Conservation (phyloP, 257 asterid species). For the Nicotiana noctiflora region DNA sequence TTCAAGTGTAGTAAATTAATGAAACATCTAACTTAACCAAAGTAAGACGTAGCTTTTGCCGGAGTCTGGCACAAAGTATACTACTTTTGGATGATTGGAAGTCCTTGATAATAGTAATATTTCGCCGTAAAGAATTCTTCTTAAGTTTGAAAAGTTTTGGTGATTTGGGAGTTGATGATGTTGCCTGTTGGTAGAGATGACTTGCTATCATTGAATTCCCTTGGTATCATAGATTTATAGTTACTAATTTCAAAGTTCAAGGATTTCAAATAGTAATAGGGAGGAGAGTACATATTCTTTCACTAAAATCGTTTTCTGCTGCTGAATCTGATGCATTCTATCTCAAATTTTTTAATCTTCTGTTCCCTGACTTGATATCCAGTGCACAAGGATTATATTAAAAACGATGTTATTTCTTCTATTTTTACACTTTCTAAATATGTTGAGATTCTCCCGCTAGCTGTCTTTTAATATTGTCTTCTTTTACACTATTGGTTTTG, state of each 20-base stretch:
- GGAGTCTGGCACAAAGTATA: neutral
- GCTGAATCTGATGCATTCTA: neutral
- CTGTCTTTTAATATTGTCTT: neutral
- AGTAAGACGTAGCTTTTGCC: neutral
- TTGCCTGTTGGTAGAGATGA: neutral
- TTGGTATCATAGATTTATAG: neutral
- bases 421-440: neutral
- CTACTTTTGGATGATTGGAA: neutral
- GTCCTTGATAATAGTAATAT: neutral
- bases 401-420: neutral
- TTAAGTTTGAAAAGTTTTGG: neutral
- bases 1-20: neutral
- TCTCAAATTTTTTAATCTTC: neutral
- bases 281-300: neutral
- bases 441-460: neutral
- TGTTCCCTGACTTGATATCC: neutral
- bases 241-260: neutral
- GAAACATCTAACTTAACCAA: neutral
- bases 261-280: neutral
- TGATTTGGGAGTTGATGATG: neutral
- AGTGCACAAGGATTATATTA: neutral
- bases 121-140: neutral
- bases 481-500: neutral
- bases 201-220: neutral
- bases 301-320: neutral